Evolutionary conservation across 805 yeast genomes (phyloP), one percentile per base, ranked within the genome.

Genomic region (Saturnispora diversa): DNA sequence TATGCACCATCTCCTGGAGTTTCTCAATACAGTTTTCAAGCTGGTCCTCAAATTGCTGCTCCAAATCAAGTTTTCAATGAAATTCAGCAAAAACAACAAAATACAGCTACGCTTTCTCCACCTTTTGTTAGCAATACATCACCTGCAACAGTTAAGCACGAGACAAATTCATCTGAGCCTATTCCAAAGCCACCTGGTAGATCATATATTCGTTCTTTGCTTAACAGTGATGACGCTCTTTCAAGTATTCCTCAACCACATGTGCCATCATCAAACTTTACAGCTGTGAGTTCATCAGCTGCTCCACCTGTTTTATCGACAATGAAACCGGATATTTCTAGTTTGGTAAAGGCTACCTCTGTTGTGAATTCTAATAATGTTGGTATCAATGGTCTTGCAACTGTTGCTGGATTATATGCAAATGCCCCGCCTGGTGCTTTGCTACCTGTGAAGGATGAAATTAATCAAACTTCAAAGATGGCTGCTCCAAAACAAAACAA

Each of bases 401-500:
- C 42, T 16, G 42, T 39, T 19, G 42, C 42, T 11, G 38, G 38
- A 5, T 33, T 33, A 7, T 39, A 39, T 28, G 42, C 42, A 6
- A 28, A 33, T 10, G 12, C 29, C 16, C 17, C 13, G 4, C 23
- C 38, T 7, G 23, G 10, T 19, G 33, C 23, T 10, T 5, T 10
- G 17, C 11, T 23, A 5, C 13, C 33, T 5, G 10, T n/a, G 19
- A 19, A 21, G 10, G 12, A 30, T 30, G 19, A 27, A 13, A 27
- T 12, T 27, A 27, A 27, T 13, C 30, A 40, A 36, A 22, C 29
- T 24, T 15, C 39, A 39, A 7, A 45, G 23, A 13, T n/a, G n/a
- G n/a, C n/a, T 33, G 17, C 4, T 25, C 23, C 33, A 42, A 24
- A 36, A 31, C 37, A 33, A 5, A 47, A 46, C 17, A 60, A 57